A percentile compares a stretch with the other conserved stretches of the same genome.
Evolutionary conservation across 2,329 filamentous ascomycete species (phyloP).

Genomic region (Tolypocladium ophioglossoides): DNA sequence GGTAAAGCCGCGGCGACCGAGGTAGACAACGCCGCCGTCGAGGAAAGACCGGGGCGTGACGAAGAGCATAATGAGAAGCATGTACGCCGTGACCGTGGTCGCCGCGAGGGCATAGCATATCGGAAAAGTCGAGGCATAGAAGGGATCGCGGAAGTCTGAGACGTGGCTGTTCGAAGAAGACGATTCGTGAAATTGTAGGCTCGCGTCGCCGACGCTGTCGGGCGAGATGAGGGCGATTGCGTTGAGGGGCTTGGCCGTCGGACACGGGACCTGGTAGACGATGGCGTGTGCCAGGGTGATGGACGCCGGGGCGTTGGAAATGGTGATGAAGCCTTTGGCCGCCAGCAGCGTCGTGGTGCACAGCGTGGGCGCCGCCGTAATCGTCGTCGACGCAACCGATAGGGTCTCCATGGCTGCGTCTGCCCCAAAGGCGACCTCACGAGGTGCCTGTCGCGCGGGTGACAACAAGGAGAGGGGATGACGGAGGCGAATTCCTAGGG

Average conservation of each 20-base stretch:
- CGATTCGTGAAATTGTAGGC: constrained; percentile 18
- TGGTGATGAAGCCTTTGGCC: constrained; percentile 33
- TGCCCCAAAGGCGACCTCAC: background rate
- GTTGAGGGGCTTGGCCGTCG: constrained; percentile 12
- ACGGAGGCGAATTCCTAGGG: background rate
- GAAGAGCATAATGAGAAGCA: constrained; percentile 86
- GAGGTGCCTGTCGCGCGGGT: constrained; percentile 15
- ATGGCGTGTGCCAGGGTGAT: constrained; percentile 50
- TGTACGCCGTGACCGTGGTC: constrained; percentile 82
- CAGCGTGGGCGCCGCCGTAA: constrained; percentile 18
- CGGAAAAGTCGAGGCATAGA: constrained; percentile 87
- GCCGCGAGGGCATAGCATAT: constrained; percentile 89
- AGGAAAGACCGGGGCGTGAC: constrained; percentile 93
- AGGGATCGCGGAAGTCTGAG: constrained; percentile 69
- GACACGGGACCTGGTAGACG: constrained; percentile 35
- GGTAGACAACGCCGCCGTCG: constrained; percentile 71
- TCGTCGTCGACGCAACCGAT: constrained; percentile 12
- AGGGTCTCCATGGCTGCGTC: constrained; percentile 2
- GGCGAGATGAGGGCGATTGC: constrained; percentile 22
- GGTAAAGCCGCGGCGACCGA: constrained; percentile 76
- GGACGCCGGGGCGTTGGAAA: constrained; percentile 37
- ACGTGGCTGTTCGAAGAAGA: constrained; percentile 31
- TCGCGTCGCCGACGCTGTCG: constrained; percentile 26
- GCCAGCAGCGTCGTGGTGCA: constrained; percentile 34
- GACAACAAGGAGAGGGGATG: constrained; percentile 9